Evolutionary conservation across 2,329 filamentous ascomycete genomes (phyloP), one percentile per base, ranked within the genome.

Genomic region (Pestalotiopsis sp.): DNA sequence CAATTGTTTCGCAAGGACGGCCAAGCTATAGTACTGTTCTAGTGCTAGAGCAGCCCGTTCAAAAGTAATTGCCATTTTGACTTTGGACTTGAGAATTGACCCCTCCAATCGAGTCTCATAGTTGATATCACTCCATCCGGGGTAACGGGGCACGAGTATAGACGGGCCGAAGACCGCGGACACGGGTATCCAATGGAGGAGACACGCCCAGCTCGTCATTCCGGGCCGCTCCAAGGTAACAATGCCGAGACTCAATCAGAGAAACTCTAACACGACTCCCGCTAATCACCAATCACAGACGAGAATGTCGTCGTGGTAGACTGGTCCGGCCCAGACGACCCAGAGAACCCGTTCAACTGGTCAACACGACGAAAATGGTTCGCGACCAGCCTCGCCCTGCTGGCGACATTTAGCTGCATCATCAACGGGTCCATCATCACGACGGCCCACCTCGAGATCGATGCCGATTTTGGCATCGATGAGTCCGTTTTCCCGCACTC

Each of bases 351-450:
- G 13, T 79, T 78, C 73, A 80, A 81, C 71, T 82, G 79, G 79
- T 71, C 79, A 4, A 49, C 70, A 3, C 63, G 69, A 4, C 72
- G 76, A 69, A 82, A 82, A 76, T 82, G 80, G 80, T 70, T 71
- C 5, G 69, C 76, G 9, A 79, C 77, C 1, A 63, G 68, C 0
- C 69, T 80, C 14, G 74, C 72, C 2, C 69, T 75, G 6, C 71
- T 78, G 39, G 73, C 77, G 11, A 80, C 75, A 4, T 80, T 80
- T 66, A 75, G 78, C 39, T 74, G 74, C 3, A 67, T 68, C 14
- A 75, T 80, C 70, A 80, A 80, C 62, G 80, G 79, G 2, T 81
- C 80, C 3, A 80, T 81, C 57, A 77, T 82, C 71, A 79, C 79
- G 4, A 77, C 77, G 17, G 79, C 78, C 11, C 80, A 81, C 41